Conservation (phyloP, 768 basidiomycete genomes). For the Clitopilus hobsonii region DNA sequence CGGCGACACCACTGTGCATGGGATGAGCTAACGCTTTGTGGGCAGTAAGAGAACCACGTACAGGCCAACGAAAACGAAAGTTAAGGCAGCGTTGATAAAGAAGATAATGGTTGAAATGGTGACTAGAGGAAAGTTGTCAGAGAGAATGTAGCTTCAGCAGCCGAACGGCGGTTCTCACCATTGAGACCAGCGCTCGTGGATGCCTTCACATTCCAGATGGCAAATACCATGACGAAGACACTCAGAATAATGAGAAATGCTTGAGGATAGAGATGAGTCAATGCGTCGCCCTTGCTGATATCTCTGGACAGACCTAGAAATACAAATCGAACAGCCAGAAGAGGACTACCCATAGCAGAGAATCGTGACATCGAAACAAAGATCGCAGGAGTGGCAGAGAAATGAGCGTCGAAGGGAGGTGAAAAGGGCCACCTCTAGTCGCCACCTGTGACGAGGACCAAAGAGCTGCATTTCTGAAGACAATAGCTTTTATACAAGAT, state of each 20-base stretch:
- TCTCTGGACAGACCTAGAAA: constrained; percentile 44
- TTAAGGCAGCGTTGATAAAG: constrained; percentile 38
- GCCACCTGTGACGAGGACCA: constrained; percentile 15
- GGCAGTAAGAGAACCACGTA: constrained; percentile 17
- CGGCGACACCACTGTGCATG: constrained; percentile 29
- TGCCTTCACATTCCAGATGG: constrained; percentile 51
- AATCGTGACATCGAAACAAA: background rate
- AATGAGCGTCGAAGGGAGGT: constrained; percentile 2
- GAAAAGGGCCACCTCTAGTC: constrained; percentile 7
- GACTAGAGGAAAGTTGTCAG: constrained; percentile 22
- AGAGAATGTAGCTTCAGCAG: background rate
- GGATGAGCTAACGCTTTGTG: background rate
- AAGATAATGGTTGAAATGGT: constrained; percentile 45
- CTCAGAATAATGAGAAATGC: constrained; percentile 48
- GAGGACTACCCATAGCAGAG: constrained; percentile 40
- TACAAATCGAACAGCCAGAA: constrained; percentile 53
- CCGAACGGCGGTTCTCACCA: constrained; percentile 23
- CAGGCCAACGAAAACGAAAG: constrained; percentile 30
- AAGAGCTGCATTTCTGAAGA: background rate
- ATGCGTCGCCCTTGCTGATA: background rate
- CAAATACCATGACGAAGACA: constrained; percentile 48
- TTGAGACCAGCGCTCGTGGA: constrained; percentile 26
- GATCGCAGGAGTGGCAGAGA: constrained; percentile 4
- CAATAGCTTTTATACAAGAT: background rate
- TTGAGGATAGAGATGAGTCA: constrained; percentile 13